phyloP scores from a whole-genome alignment of 768 basidiomycete genomes.

The Russula emetica region DNA sequence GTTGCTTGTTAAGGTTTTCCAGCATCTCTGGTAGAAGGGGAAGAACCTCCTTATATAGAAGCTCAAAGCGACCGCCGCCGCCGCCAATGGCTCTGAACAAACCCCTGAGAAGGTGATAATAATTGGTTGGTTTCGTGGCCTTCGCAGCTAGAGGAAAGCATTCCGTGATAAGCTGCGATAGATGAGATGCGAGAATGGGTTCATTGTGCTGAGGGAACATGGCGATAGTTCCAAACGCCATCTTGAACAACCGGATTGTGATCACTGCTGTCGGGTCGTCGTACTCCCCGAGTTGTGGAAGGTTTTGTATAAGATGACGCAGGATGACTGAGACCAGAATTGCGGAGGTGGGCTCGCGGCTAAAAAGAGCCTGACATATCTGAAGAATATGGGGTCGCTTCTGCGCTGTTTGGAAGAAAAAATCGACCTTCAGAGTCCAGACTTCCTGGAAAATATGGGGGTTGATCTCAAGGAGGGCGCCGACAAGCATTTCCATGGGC shows the following conservation, averaged over 20 bases:
- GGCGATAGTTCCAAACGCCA: conserved; percentile 87
- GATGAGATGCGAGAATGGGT: conserved; percentile 86
- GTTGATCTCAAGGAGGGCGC: conserved; percentile 77
- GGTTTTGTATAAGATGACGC: conserved; percentile 74
- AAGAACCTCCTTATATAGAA: conserved; percentile 92
- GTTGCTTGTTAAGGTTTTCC: conserved; percentile 87
- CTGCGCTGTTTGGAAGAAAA: conserved; percentile 78
- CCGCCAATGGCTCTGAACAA: conserved; percentile 93
- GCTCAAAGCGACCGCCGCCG: conserved; percentile 87
- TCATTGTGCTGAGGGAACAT: conserved; percentile 74
- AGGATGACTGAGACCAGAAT: conserved; percentile 87
- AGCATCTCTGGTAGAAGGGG: conserved; percentile 97
- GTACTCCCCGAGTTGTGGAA: conserved; percentile 80
- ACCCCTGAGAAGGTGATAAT: conserved; percentile 86
- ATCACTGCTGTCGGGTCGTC: conserved; percentile 78
- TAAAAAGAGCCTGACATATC: conserved; percentile 79
- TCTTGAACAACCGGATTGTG: conserved; percentile 89
- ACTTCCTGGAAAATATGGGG: conserved; percentile 93
- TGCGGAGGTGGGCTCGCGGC: conserved; percentile 69
- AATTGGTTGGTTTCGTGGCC: conserved; percentile 84
- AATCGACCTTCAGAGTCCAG: conserved; percentile 88
- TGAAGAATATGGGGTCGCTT: conserved; percentile 76
- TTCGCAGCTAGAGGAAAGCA: conserved; percentile 93
- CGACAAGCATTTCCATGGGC: conserved; percentile 75
- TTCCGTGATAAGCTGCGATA: conserved; percentile 91